Evolutionary conservation across 2,329 filamentous ascomycete species (phyloP).

Genomic region (Cladosporium phlei): DNA sequence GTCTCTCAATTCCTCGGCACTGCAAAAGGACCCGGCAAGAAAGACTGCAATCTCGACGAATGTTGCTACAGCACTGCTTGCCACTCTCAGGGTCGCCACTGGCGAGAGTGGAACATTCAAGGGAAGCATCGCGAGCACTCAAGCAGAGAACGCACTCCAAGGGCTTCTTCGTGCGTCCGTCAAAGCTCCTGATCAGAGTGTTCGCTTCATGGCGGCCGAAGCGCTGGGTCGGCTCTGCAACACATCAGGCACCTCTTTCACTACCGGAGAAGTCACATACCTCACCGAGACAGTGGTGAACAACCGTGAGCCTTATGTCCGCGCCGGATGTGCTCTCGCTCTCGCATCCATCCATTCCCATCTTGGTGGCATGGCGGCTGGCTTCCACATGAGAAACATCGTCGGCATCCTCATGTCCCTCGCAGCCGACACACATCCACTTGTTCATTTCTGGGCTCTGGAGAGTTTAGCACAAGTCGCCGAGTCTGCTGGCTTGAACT

Average conservation of each 20-base stretch:
- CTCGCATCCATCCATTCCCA: slow-evolving; percentile 90
- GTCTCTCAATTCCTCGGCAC: slow-evolving; percentile 70
- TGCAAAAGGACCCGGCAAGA: slow-evolving; percentile 81
- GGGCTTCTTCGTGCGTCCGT: slow-evolving; percentile 72
- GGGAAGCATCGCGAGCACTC: slow-evolving; percentile 68
- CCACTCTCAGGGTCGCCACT: slow-evolving; percentile 75
- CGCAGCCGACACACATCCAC: slow-evolving; percentile 89
- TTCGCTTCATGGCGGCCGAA: slow-evolving; percentile 79
- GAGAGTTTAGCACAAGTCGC: slow-evolving; percentile 82
- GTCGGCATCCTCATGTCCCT: slow-evolving; percentile 97
- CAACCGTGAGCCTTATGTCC: slow-evolving; percentile 86
- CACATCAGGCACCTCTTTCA: slow-evolving; percentile 79
- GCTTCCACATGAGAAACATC: slow-evolving; percentile 93
- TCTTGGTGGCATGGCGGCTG: slow-evolving; percentile 94
- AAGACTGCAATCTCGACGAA: slow-evolving; percentile 91
- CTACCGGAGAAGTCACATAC: slow-evolving; percentile 82
- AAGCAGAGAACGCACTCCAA: slow-evolving; percentile 59
- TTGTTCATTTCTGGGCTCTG: slow-evolving; percentile 93
- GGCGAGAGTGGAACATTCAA: slow-evolving; percentile 70
- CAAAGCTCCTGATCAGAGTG: slow-evolving; percentile 75
- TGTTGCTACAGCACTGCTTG: slow-evolving; percentile 73
- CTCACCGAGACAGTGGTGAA: slow-evolving; percentile 90
- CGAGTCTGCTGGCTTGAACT: slow-evolving; percentile 87
- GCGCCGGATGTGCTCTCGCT: slow-evolving; percentile 90
- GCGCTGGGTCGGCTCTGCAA: slow-evolving; percentile 82